These are phyloP conservation scores for Podospora conica DNA, from an alignment of 495 filamentous ascomycete genomes.

Conservation along the genomic window DNA sequence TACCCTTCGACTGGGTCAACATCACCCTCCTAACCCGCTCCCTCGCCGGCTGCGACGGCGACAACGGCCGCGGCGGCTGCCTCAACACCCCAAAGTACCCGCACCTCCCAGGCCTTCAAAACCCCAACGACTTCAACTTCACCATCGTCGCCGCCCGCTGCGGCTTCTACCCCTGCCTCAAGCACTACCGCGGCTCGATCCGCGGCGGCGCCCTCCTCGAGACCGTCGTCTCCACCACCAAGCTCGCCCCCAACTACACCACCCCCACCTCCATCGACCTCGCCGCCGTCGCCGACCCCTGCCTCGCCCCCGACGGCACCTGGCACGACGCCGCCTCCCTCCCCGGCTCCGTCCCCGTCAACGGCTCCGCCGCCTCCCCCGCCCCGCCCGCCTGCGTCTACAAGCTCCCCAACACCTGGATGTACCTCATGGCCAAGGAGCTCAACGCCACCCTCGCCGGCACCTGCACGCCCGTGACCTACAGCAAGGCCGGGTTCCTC, in stretches of 20 bases:
- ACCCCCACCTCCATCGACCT: neutral
- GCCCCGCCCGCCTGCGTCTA: neutral
- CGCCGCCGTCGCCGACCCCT: neutral
- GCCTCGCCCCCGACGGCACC: neutral
- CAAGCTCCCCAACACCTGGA: neutral
- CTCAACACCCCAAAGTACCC: neutral
- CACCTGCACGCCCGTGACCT: neutral
- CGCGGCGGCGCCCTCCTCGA: neutral
- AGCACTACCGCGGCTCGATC: slow-evolving; percentile 2
- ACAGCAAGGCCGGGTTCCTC: neutral
- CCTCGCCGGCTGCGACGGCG: slow-evolving; percentile 1
- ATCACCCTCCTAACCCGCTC: neutral
- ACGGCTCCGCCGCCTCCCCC: neutral
- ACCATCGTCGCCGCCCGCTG: neutral
- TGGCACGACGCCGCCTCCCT: neutral
- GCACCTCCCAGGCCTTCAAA: neutral
- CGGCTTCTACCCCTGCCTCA: slow-evolving; percentile 5
- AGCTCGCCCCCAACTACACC: neutral
- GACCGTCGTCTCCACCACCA: neutral
- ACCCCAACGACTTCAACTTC: neutral
- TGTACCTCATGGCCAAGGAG: neutral
- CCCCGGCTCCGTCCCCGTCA: neutral
- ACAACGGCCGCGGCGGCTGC: neutral
- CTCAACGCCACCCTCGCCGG: neutral
- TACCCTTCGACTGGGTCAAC: slow-evolving; percentile 2